A percentile compares a stretch with the other conserved stretches of the same genome.
Conservation (phyloP, 2,329 filamentous ascomycete species). For the Sordariomycetes sp. region DNA sequence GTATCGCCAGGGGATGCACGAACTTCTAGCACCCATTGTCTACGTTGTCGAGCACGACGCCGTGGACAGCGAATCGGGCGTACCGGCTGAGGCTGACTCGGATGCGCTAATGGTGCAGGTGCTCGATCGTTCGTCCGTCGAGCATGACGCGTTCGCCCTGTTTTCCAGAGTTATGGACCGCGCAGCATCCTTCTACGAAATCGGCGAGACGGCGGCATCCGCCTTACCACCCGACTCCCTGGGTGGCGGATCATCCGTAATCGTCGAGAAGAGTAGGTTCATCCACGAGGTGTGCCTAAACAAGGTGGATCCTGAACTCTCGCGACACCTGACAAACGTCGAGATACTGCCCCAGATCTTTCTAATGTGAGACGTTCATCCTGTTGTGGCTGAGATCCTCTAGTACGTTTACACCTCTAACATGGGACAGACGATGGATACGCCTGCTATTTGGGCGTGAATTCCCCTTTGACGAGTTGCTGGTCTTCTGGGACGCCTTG, state of each 20-base stretch:
- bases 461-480: conserved; percentile 76
- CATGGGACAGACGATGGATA: conserved; percentile 66
- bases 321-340: conserved; percentile 67
- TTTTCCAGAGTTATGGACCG: conserved; percentile 83
- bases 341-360: conserved; percentile 96
- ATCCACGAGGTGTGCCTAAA: conserved; percentile 78
- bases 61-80: conserved; percentile 37
- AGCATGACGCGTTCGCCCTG: conserved; percentile 82
- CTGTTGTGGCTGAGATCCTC: background rate
- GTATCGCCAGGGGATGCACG: conserved; percentile 98
- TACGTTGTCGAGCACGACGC: conserved; percentile 79
- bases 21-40: conserved; percentile 80
- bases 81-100: conserved; percentile 19
- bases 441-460: conserved; percentile 87
- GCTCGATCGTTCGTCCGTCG: conserved; percentile 63
- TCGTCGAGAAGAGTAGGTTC: conserved; percentile 74
- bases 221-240: background rate
- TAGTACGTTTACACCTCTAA: background rate
- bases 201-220: conserved; percentile 26
- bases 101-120: conserved; percentile 42
- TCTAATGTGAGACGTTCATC: conserved; percentile 57
- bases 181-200: conserved; percentile 79
- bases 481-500: conserved; percentile 82
- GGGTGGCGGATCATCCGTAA: conserved; percentile 42
- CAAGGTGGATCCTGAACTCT: conserved; percentile 73